Base-by-base conservation (phyloP, 495 filamentous ascomycete genomes). In the Podospora comata region DNA sequence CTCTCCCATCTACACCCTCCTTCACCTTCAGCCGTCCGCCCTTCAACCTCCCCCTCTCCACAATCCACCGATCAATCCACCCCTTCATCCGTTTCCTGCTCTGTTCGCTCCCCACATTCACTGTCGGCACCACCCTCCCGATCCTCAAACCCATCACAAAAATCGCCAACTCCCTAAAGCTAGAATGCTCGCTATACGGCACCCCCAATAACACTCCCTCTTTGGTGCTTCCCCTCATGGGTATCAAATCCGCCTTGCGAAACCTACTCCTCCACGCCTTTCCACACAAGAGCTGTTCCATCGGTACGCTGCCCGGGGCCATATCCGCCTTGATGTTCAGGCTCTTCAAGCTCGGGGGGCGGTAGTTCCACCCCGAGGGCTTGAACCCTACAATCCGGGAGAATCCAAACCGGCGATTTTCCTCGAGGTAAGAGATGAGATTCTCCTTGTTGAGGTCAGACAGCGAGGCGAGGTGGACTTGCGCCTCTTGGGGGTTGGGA, bases 381-480 rank as follows among this genome's bases (percentile, higher is more conserved):
- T 93, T 86, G 77, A 99, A 95, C 4, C 93, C 96, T n/a, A 98
- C 91, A 32, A 96, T 84, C 62, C 91, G 89, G 0, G 88, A 83
- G 77, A 99, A 99, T 7, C 69, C 70, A 70, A 90, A 85, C 2
- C 90, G 87, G 70, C 90, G 89, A 78, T 89, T 87, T 20, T 83
- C 80, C 71, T 90, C 85, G 28, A 99, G 86, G 75, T 99, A 99
- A 68, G 94, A 92, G 62, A 90, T 85, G 9, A 99, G 83, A 0
- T 94, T 95, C 63, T 97, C 92, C 11, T 92, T 86, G 56, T 90
- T 87, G 68, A 98, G 91, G 79, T 97, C 94, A 80, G 93, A 93
- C 6, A 99, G 82, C 67, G 90, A 92, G 67, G 96, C 94, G 94
- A 99, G 97, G 80, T 99, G 95, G 0, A 99, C 92, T 77, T 97